These are phyloP conservation scores for Dictyostelium capitatum DNA, from an alignment of 78 protist genomes.

Conservation along the genomic window DNA sequence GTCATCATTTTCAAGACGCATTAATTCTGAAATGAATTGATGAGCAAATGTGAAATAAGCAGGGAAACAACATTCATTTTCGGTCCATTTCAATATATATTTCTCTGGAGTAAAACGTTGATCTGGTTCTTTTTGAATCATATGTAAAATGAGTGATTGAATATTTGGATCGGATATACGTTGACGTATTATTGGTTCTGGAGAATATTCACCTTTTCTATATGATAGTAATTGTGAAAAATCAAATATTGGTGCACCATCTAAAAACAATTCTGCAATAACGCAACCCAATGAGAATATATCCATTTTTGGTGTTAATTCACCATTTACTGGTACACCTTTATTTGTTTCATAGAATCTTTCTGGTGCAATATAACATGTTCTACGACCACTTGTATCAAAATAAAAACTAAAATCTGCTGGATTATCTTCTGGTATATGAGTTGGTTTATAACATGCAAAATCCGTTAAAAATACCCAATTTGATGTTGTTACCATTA, in stretches of 20 bases:
- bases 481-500: slow-evolving; percentile 88
- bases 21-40: slow-evolving; percentile 33
- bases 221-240: slow-evolving; percentile 82
- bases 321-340: slow-evolving; percentile 49
- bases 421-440: slow-evolving; percentile 93
- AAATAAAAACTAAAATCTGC: slow-evolving; percentile 94
- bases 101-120: slow-evolving; percentile 40
- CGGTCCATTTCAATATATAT: slow-evolving; percentile 18
- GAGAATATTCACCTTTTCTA: slow-evolving; percentile 73
- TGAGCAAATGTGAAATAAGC: slow-evolving; percentile 67
- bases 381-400: slow-evolving; percentile 89
- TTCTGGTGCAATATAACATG: slow-evolving; percentile 96
- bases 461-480: slow-evolving; percentile 90
- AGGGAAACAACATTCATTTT: slow-evolving; percentile 37
- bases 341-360: slow-evolving; percentile 77
- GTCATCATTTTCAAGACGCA: slow-evolving; percentile 67
- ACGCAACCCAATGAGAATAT: slow-evolving; percentile 92
- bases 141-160: slow-evolving; percentile 58
- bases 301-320: slow-evolving; percentile 85
- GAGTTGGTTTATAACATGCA: slow-evolving; percentile 87
- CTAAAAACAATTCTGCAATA: slow-evolving; percentile 86
- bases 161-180: slow-evolving; percentile 82
- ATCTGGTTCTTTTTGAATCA: slow-evolving; percentile 77
- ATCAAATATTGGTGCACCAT: slow-evolving; percentile 85
- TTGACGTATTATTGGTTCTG: slow-evolving; percentile 45